Evolutionary conservation across 176 grass and related monocot species (phyloP), one percentile per base, ranked within the genome.

Genomic region (Melocanna baccifera): DNA sequence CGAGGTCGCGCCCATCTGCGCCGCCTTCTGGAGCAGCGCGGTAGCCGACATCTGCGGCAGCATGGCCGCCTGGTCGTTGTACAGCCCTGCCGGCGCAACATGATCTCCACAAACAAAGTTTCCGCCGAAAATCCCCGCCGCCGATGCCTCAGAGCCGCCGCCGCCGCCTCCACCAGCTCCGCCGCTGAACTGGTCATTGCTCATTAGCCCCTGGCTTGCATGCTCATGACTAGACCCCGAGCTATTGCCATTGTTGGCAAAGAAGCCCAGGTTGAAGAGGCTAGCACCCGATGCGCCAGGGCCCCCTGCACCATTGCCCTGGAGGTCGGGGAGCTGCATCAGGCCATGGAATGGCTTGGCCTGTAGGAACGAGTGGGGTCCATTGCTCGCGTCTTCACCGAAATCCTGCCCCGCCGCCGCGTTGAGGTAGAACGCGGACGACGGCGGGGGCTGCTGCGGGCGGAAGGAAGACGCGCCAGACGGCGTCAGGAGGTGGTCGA

Each of bases 1-100:
- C 9, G 93, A 91, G 7, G 86, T 99, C 32, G 93, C 86, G 47
- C 97, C 93, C 91, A 99, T 96, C 75, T 99, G 93, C 84, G 90
- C 97, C 6, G 97, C 97, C 86, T 96, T 99, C 81, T 99, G 97
- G 2, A 99, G 97, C 69, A 99, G 72, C 3, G 93, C 91, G 0
- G 97, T 99, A 14, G 97, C 97, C 8, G 97, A 99, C 93, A 99
- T 99, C 78, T 93, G 93, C 51, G 93, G 93, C 48, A 96, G 84
- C 64, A 89, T 84, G 2, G 78, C 45, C 6, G 79, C 58, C 40
- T 85, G 86, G n/a, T 99, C 96, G 9, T 80, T 80, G 78, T 93
- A 94, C 63, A 92, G 85, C 16, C 84, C 89, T 11, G 88, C 87
- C 7, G 79, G 67, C 18, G 79, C 47, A 23, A 91, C 75, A 65